Evolutionary conservation across 192 early-diverging fungal genomes (phyloP), one percentile per base, ranked within the genome.

Genomic region (Gaertneriomyces semiglobifer): DNA sequence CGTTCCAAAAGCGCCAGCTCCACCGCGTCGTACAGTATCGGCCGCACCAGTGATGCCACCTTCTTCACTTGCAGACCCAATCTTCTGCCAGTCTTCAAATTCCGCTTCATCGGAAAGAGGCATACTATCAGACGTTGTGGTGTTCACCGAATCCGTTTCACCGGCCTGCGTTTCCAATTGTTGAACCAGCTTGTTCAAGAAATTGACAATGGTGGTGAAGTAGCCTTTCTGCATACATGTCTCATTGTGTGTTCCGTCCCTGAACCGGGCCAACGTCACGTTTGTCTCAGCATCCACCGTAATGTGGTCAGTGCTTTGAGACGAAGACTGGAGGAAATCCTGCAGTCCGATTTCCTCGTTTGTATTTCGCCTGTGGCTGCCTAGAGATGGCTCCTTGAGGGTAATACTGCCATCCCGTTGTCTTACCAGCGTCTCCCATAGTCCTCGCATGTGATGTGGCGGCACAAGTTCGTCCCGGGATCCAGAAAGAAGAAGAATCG

Each of bases 171-270:
- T 2, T 33, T 33, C 25, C 25, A 33, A 33, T 33, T 33, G 25
- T 33, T 33, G 25, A 6, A 62, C 51, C 40, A 53, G 63, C 39
- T 44, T 42, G 50, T 66, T 9, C 71, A 62, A 70, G 75, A 89
- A 91, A 6, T 46, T 63, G 14, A 74, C 69, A 20, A 97, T 89
- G 4, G 77, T 63, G 48, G 92, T 90, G 80, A 91, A 94, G 71
- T 96, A 98, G 0, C 86, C 90, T 5, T 71, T 79, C 84, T 98
- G 89, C 33, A 92, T 58, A 55, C 88, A 89, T 5, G 94, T 95
- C 51, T 96, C 93, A 68, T 96, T 96, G 76, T 98, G 95, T 47
- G 83, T 90, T 16, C 96, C 96, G n/a, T 87, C 65, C 9, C 71
- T 67, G 76, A 96, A 95, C 70, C 81, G 80, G 42, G 46, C 65